Base-by-base conservation (phyloP, 2,329 filamentous ascomycete species). In the Cercospora berteroae region DNA sequence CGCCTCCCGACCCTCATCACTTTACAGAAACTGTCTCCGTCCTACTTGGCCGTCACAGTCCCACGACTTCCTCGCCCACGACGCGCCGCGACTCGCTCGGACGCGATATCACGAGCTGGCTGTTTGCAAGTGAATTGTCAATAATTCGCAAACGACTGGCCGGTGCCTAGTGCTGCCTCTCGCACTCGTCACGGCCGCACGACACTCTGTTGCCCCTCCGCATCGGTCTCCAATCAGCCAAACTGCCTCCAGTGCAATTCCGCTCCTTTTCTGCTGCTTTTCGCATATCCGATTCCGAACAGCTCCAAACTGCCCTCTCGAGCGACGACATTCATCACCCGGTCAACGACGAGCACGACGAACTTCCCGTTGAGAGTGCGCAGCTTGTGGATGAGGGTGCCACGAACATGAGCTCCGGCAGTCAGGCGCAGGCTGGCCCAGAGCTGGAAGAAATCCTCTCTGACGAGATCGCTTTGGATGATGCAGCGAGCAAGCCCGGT, bases 391-490 rank as follows among this genome's bases (percentile, higher is more conserved):
- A 67, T 67, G 67, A 60, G 58, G 60, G 58, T 16, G 50, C 16
- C n/a, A 52, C 31, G 18, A 64, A 36, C 27, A 66, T 68, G 63
- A 64, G 61, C 52, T 56, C 61, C 39, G 60, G 59, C 66, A 69
- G 57, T 77, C 80, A 69, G 91, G 90, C 50, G 84, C 87, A 60
- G 88, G 93, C 75, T 84, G 97, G 64, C 84, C 89, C 72, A 42
- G 66, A 63, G 39, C 63, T 68, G 20, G 62, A 58, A 23, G 89
- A 93, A 71, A 90, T 97, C 73, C 87, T 90, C 78, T 94, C 93
- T 72, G 92, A 97, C 62, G 73, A 74, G 72, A 83, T 99, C 59
- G 93, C 92, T 5, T 98, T 99, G 80, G 86, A 90, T 72, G 87
- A 91, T 61, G 81, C 96, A 55, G 88, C 92, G 33, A 56, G 48